A percentile compares a stretch with the other conserved stretches of the same genome.
Conservation (phyloP, 2,329 filamentous ascomycete species). For the Calonectria multiphialidica region DNA sequence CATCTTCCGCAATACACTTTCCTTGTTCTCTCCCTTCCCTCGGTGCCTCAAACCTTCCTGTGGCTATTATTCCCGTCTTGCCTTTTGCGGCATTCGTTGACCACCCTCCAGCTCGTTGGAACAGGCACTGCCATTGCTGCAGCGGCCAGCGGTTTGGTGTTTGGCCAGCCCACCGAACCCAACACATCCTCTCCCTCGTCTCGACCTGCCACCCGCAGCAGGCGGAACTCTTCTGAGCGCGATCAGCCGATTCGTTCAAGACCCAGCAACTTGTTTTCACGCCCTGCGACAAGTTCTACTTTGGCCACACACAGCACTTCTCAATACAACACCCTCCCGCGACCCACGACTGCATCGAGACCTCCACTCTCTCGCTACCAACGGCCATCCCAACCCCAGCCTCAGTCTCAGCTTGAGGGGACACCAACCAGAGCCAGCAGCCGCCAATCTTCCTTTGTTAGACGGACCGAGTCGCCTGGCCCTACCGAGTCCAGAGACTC, state of each 20-base stretch:
- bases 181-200: conserved; percentile 45
- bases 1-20: conserved; percentile 41
- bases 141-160: conserved; percentile 69
- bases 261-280: conserved; percentile 47
- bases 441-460: conserved; percentile 59
- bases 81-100: conserved; percentile 37
- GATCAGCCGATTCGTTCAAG: conserved; percentile 46
- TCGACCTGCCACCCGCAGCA: conserved; percentile 44
- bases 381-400: conserved; percentile 52
- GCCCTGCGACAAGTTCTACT: conserved; percentile 59
- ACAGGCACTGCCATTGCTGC: conserved; percentile 72
- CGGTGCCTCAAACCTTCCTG: conserved; percentile 34
- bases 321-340: conserved; percentile 44
- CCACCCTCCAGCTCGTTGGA: conserved; percentile 65
- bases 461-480: conserved; percentile 51
- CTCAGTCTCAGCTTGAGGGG: conserved; percentile 56
- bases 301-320: conserved; percentile 47
- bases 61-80: conserved; percentile 34
- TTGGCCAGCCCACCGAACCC: conserved; percentile 65
- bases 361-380: conserved; percentile 54
- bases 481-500: conserved; percentile 66
- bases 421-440: conserved; percentile 53
- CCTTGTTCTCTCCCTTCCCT: conserved; percentile 32
- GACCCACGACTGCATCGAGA: conserved; percentile 48
- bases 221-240: conserved; percentile 50